Evolutionary conservation across 1,284 basidiomycete species (phyloP).

Genomic region (Trametes hirsuta): DNA sequence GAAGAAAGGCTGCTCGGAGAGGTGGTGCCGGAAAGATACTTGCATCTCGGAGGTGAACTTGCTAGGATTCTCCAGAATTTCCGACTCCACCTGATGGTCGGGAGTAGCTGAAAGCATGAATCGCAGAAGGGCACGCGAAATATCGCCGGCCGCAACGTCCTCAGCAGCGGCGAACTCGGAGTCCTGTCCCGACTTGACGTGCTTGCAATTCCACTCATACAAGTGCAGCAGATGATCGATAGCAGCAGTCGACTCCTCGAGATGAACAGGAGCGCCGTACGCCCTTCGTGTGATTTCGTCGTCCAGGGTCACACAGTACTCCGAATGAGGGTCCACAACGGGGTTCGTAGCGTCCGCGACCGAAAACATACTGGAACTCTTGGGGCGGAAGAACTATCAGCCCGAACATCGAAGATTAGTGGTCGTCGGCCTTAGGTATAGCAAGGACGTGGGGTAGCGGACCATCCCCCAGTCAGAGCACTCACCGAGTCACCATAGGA

Average conservation of each 20-base stretch:
- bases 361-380: constrained; percentile 46
- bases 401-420: background rate
- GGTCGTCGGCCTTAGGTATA: background rate
- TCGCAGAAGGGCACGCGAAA: constrained; percentile 62
- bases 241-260: constrained; percentile 1
- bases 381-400: constrained; percentile 59
- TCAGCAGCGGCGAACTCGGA: constrained; percentile 21
- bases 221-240: constrained; percentile 48
- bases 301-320: constrained; percentile 57
- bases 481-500: constrained; percentile 84
- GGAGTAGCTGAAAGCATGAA: constrained; percentile 82
- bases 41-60: constrained; percentile 54
- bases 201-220: constrained; percentile 59
- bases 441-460: background rate
- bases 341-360: constrained; percentile 42
- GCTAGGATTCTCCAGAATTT: constrained; percentile 57
- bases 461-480: constrained; percentile 8
- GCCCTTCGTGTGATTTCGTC: constrained; percentile 38
- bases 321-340: constrained; percentile 52
- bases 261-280: constrained; percentile 19
- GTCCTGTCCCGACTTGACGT: constrained; percentile 39
- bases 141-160: constrained; percentile 43
- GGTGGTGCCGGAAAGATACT: constrained; percentile 48
- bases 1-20: constrained; percentile 48
- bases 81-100: constrained; percentile 46